Base-by-base conservation (phyloP, 2,329 filamentous ascomycete species). In the Macrophomina tecta region DNA sequence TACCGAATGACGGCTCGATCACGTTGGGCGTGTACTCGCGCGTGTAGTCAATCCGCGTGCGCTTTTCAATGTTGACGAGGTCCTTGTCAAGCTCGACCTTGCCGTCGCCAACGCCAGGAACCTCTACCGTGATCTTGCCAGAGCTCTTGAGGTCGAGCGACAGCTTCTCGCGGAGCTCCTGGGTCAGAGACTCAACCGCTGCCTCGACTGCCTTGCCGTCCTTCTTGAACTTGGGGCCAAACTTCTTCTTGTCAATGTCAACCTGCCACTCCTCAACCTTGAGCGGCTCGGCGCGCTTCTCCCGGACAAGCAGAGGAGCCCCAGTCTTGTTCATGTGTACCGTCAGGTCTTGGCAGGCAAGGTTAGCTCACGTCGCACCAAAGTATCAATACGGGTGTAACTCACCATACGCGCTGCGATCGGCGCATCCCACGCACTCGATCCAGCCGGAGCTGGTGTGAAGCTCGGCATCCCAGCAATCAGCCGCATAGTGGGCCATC, bases 381-480 rank as follows among this genome's bases (percentile, higher is more conserved):
- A 9, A 97, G 94, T 42, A 88, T 91, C 78, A 98, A 80, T 36
- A 38, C 42, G 52, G 53, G 52, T 66, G 51, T 49, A 58, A 66
- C 65, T 36, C 38, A 80, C 99, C 95, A 79, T 97, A 99, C 23
- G 95, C 95, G 77, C 92, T 97, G 74, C 95, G 89, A 78, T 97
- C 94, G 69, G 95, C 95, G 79, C 95, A 98, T 69, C 95, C 95
- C 74, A 98, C 94, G 79, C 94, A 98, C 84, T 99, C 95, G 70
- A 98, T 92, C 95, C 95, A 99, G 78, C 95, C 95, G 75, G 94
- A 94, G 69, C 91, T 94, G 67, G 92, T 98, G 69, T 91, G 84
- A 65, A 99, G 84, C 80, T 97, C 94, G 14, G 93, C 94, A 80
- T 99, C 95, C 95, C 95, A 98, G 83, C 95, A 99, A 83, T 99